These are phyloP conservation scores for Botryotinia globosa DNA, from an alignment of 2,329 filamentous ascomycete genomes.

Conservation along the genomic window DNA sequence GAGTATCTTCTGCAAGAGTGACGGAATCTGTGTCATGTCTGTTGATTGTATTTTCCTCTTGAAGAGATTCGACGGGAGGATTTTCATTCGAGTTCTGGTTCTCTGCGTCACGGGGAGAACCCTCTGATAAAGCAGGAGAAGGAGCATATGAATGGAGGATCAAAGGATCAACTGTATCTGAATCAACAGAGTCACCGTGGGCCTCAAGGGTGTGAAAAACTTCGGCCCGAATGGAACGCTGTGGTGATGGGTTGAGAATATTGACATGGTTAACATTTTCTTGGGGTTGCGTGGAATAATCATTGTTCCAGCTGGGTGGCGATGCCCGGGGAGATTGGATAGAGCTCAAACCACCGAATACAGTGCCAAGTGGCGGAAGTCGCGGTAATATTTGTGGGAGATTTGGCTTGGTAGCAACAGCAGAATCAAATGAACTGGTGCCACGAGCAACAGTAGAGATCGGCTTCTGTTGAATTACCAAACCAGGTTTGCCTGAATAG, in stretches of 20 bases:
- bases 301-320: background rate
- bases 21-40: background rate
- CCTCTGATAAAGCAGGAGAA: background rate
- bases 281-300: too few relatives aligned
- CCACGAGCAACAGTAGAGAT: background rate
- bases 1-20: background rate
- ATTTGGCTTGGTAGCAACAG: background rate
- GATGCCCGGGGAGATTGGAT: background rate
- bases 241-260: background rate
- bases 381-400: background rate
- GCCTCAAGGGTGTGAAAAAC: background rate
- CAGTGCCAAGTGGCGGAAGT: background rate
- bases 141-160: background rate
- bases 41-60: background rate
- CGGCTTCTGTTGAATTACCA: background rate
- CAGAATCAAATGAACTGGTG: background rate
- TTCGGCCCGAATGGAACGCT: background rate
- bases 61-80: background rate
- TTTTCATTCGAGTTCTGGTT: background rate
- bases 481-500: background rate
- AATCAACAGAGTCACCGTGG: background rate
- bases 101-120: background rate
- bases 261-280: background rate
- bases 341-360: background rate
- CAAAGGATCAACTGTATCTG: background rate